Percentiles rank a stretch among this genome's conserved stretches.
Conservation (phyloP, 495 filamentous ascomycete species). For the Penicillium cinerascens region DNA sequence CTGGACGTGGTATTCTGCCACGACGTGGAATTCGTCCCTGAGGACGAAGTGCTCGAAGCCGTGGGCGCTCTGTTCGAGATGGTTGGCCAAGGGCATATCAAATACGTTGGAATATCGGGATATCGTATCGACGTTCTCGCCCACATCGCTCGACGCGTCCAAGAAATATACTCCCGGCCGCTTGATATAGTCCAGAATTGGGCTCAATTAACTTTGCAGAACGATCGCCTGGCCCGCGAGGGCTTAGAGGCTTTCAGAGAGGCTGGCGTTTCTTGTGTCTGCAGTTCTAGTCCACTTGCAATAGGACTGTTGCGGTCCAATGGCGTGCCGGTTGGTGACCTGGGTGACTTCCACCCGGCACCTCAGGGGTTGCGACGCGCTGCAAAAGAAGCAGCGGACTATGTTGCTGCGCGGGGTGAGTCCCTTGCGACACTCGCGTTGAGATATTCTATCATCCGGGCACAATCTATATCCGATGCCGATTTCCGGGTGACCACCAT, state of each 20-base stretch:
- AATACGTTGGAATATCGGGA: conserved; percentile 82
- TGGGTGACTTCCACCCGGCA: conserved; percentile 78
- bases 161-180: conserved; percentile 67
- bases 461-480: conserved; percentile 7
- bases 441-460: conserved; percentile 15
- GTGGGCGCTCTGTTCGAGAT: conserved; percentile 64
- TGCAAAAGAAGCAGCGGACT: conserved; percentile 47
- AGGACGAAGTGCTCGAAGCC: conserved; percentile 49
- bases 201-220: conserved; percentile 81
- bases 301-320: conserved; percentile 72
- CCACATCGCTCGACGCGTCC: conserved; percentile 58
- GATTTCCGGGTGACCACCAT: conserved; percentile 17
- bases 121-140: conserved; percentile 68
- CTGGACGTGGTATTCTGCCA: conserved; percentile 66
- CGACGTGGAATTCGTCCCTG: conserved; percentile 59
- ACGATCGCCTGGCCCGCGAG: conserved; percentile 51
- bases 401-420: conserved; percentile 54
- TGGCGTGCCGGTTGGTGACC: conserved; percentile 65
- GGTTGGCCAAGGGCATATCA: conserved; percentile 57
- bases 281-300: conserved; percentile 73
- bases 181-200: conserved; percentile 80
- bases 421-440: conserved; percentile 50
- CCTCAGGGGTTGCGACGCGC: conserved; percentile 57
- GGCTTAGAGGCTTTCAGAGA: conserved; percentile 53
- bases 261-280: conserved; percentile 71